Conservation (phyloP, 306 rosid species). For the Citrullus amarus region DNA sequence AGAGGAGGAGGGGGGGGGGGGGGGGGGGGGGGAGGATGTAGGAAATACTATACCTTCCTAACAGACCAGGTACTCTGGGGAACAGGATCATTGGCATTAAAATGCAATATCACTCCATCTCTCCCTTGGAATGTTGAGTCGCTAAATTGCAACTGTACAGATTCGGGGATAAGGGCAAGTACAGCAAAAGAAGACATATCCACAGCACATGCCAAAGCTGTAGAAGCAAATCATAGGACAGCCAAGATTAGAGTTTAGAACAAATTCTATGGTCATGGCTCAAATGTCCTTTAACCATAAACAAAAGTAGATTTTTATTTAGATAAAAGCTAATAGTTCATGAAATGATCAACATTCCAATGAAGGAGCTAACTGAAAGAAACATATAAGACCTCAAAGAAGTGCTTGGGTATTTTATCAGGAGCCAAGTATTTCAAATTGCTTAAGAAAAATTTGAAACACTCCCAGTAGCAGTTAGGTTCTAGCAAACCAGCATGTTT, state of each 20-base stretch:
- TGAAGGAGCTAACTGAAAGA: neutral
- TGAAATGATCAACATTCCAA: neutral
- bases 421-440: neutral
- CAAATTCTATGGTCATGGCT: neutral
- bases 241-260: neutral
- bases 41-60: conserved; percentile 44
- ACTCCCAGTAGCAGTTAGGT: neutral
- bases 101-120: conserved; percentile 63
- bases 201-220: conserved; percentile 64
- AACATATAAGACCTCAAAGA: neutral
- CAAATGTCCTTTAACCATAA: neutral
- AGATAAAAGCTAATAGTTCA: neutral
- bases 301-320: neutral
- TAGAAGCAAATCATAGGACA: conserved; percentile 17
- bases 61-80: conserved; percentile 74
- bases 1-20: too few relatives aligned
- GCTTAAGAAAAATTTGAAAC: neutral
- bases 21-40: neutral
- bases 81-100: conserved; percentile 56
- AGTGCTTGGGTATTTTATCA: neutral
- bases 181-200: conserved; percentile 61
- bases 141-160: conserved; percentile 18
- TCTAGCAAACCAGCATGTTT: neutral
- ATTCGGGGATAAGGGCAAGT: conserved; percentile 57
- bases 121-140: conserved; percentile 26